Evolutionary conservation across 345 rosid species (phyloP).

Genomic region (Gossypioides kirkii): DNA sequence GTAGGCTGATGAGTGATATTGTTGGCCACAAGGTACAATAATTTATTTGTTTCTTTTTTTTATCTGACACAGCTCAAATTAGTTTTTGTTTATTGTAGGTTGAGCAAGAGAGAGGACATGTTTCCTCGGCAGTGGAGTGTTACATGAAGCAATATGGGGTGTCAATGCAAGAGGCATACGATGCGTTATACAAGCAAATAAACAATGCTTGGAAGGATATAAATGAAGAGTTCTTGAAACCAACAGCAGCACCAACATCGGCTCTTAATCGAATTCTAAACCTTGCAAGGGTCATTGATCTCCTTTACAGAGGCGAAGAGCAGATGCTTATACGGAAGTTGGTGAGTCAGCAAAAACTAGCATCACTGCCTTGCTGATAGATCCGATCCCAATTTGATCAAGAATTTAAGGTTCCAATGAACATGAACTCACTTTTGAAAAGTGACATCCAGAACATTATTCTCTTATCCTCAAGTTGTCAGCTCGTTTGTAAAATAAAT

Average conservation of each 20-base stretch:
- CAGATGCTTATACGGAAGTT: not conserved
- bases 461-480: too few species aligned
- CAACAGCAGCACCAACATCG: constrained; percentile 3
- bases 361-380: not conserved
- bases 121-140: constrained; percentile 28
- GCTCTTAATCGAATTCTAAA: not conserved
- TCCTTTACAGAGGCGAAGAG: not conserved
- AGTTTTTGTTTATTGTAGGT: not conserved
- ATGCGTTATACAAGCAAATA: constrained; percentile 6
- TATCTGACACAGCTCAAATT: too few species aligned
- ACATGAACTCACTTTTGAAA: too few species aligned
- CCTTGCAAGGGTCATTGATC: not conserved
- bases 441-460: too few species aligned
- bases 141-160: constrained; percentile 15
- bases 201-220: constrained; percentile 33
- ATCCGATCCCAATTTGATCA: not conserved
- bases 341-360: not conserved
- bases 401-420: too few species aligned
- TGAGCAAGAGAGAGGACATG: constrained; percentile 22
- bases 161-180: constrained; percentile 15
- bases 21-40: constrained; percentile 12
- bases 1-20: constrained; percentile 17
- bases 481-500: too few species aligned
- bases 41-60: not conserved
- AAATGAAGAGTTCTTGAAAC: constrained; percentile 25